Conservation (phyloP, 352 stramenopile genomes). For the Phytopythium vexans region DNA sequence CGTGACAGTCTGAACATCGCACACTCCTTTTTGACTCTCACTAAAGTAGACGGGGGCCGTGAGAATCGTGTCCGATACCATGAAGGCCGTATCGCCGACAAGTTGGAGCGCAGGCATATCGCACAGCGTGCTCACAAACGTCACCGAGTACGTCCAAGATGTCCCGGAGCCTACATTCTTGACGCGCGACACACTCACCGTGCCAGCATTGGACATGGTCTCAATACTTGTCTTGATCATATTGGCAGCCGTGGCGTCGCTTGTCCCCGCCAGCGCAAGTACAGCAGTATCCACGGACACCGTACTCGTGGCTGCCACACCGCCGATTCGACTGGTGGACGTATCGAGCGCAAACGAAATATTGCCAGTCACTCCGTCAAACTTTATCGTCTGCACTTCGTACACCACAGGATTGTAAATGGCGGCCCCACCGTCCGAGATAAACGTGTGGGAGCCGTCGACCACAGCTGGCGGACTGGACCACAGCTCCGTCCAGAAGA, state of each 20-base stretch:
- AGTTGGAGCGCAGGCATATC: constrained; percentile 71
- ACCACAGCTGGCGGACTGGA: constrained; percentile 66
- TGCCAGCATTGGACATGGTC: constrained; percentile 76
- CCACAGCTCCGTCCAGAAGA: constrained; percentile 97
- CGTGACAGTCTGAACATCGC: constrained; percentile 94
- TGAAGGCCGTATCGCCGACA: constrained; percentile 40
- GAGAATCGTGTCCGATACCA: constrained; percentile 30
- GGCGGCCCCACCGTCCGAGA: constrained; percentile 89
- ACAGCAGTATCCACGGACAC: constrained; percentile 39
- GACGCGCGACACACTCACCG: constrained; percentile 73
- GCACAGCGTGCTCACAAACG: constrained; percentile 86
- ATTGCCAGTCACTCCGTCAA: constrained; percentile 49
- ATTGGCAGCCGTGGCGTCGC: constrained; percentile 54
- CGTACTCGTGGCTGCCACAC: constrained; percentile 39
- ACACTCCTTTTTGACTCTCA: constrained; percentile 81
- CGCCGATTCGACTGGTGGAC: constrained; percentile 40
- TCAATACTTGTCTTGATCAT: constrained; percentile 83
- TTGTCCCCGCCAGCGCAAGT: constrained; percentile 27
- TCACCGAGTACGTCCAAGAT: constrained; percentile 79
- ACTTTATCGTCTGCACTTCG: constrained; percentile 88
- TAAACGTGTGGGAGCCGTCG: constrained; percentile 89
- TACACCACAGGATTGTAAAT: constrained; percentile 90
- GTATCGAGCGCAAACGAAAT: constrained; percentile 84
- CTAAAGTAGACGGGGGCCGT: constrained; percentile 43
- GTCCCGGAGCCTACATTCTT: constrained; percentile 11